A percentile compares a stretch with the other conserved stretches of the same genome.
Conservation (phyloP, 495 filamentous ascomycete genomes). For the Copromyces sp. region DNA sequence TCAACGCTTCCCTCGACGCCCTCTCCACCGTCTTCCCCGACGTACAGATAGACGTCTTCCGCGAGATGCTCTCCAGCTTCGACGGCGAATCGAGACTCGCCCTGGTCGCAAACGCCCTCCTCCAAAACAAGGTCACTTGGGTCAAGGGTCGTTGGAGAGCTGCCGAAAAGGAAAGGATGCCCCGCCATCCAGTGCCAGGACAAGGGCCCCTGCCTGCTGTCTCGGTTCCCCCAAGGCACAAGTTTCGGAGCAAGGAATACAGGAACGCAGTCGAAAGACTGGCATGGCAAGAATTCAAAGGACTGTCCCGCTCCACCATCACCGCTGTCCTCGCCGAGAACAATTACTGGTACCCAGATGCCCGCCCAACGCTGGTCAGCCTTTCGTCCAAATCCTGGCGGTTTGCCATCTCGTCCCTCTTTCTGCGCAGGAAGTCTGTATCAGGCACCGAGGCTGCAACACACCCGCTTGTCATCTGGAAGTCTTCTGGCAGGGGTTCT, state of each 20-base stretch:
- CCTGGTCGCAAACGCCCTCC: slow-evolving; percentile 72
- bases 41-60: slow-evolving; percentile 81
- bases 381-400: slow-evolving; percentile 78
- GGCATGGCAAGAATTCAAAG: slow-evolving; percentile 70
- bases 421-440: slow-evolving; percentile 57
- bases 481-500: slow-evolving; percentile 37
- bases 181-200: slow-evolving; percentile 1
- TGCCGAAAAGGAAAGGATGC: slow-evolving; percentile 19
- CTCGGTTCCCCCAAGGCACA: slow-evolving; percentile 54
- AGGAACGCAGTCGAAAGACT: slow-evolving; percentile 54
- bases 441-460: slow-evolving; percentile 42
- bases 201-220: slow-evolving; percentile 8
- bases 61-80: slow-evolving; percentile 75
- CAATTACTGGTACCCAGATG: slow-evolving; percentile 78
- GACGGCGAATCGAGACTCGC: slow-evolving; percentile 74
- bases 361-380: slow-evolving; percentile 62
- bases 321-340: slow-evolving; percentile 82
- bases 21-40: slow-evolving; percentile 78
- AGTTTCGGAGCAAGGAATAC: slow-evolving; percentile 65
- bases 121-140: slow-evolving; percentile 66
- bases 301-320: slow-evolving; percentile 67
- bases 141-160: slow-evolving; percentile 65
- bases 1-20: slow-evolving; percentile 64
- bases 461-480: slow-evolving; percentile 56
- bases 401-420: slow-evolving; percentile 63